Evolutionary conservation across 169 alveolate species (phyloP).

Genomic region (Plasmodium gallinaceum): DNA sequence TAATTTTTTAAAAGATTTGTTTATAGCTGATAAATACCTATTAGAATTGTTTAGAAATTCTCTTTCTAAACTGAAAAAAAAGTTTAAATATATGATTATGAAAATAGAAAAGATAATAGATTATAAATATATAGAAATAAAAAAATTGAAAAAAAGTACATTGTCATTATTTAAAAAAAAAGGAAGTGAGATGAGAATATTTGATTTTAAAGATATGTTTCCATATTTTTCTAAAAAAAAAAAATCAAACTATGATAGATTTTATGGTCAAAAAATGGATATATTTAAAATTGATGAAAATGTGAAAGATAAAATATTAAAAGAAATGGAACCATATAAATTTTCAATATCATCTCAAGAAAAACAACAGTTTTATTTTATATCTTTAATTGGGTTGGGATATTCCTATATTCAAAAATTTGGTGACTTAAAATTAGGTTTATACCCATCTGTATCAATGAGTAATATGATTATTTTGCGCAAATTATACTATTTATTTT

Average conservation of each 20-base stretch:
- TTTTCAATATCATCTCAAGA: constrained; percentile 40
- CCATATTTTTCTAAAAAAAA: constrained; percentile 29
- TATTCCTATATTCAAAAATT: constrained; percentile 52
- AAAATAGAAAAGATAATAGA: background rate
- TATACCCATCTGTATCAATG: constrained; percentile 30
- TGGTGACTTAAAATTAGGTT: constrained; percentile 28
- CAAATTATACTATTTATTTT: constrained; percentile 35
- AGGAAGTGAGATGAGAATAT: background rate
- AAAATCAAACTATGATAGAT: constrained; percentile 12
- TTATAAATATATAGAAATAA: constrained; percentile 6
- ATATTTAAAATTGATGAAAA: constrained; percentile 48
- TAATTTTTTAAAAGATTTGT: constrained; percentile 46
- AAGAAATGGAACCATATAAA: constrained; percentile 59
- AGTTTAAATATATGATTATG: constrained; percentile 34
- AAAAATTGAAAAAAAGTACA: background rate
- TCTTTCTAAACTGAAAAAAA: background rate
- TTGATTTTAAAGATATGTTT: constrained; percentile 23
- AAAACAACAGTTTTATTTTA: constrained; percentile 25
- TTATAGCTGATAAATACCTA: constrained; percentile 37
- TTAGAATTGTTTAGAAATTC: constrained; percentile 27
- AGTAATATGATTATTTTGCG: constrained; percentile 3
- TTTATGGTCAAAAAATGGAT: constrained; percentile 19
- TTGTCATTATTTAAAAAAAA: constrained; percentile 17
- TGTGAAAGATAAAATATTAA: constrained; percentile 21
- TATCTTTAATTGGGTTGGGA: constrained; percentile 65